These are phyloP conservation scores for Fonsecaea nubica DNA, from an alignment of 2,329 filamentous ascomycete genomes.

Conservation along the genomic window DNA sequence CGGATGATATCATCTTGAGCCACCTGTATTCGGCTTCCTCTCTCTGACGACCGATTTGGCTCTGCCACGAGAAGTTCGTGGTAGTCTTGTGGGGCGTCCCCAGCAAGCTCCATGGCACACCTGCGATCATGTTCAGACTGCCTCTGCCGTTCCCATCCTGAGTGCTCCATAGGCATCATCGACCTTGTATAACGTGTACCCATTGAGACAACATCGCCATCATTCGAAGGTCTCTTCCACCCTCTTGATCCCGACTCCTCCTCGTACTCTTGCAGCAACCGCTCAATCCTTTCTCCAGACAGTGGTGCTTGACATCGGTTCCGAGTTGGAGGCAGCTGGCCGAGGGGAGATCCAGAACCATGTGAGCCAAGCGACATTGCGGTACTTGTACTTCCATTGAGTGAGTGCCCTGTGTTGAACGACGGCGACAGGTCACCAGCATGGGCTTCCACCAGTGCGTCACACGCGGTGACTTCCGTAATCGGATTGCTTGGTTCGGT, in stretches of 20 bases:
- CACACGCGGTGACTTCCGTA: neutral
- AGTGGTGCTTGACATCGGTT: neutral
- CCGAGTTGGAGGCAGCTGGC: neutral
- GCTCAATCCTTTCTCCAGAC: neutral
- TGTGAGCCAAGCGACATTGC: neutral
- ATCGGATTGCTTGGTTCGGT: neutral
- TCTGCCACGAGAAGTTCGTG: neutral
- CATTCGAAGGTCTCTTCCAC: neutral
- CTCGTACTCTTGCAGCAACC: neutral
- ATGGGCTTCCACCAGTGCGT: neutral
- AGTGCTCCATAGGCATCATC: conserved; percentile 1
- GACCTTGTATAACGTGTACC: neutral
- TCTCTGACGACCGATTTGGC: neutral
- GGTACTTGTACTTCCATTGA: neutral
- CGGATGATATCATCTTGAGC: neutral
- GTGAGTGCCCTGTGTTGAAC: no score
- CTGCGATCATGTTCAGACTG: neutral
- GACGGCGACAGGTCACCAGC: neutral
- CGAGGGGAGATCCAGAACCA: neutral
- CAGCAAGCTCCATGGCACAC: neutral
- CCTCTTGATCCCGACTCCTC: neutral
- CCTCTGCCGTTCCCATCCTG: neutral
- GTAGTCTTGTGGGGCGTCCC: neutral
- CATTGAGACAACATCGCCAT: neutral
- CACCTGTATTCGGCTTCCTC: neutral